These are phyloP conservation scores for Ammopiptanthus mongolicus DNA, from an alignment of 306 rosid species.

Conservation along the genomic window DNA sequence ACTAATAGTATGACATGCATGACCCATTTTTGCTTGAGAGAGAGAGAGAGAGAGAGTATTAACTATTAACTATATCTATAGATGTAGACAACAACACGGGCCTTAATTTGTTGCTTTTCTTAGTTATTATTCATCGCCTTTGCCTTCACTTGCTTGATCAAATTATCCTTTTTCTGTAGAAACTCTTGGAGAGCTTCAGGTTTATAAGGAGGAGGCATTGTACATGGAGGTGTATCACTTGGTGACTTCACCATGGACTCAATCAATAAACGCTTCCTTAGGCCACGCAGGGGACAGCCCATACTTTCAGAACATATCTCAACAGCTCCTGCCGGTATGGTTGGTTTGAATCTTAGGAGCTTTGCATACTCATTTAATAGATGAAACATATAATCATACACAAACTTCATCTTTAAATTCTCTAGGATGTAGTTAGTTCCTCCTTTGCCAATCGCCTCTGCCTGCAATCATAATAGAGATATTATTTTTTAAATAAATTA, in stretches of 20 bases:
- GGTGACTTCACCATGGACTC: conserved; percentile 35
- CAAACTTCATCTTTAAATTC: conserved; percentile 37
- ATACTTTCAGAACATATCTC: conserved; percentile 38
- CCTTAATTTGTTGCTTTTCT: not conserved
- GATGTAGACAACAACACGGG: not conserved
- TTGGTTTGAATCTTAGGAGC: conserved; percentile 40
- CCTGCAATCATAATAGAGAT: conserved; percentile 18
- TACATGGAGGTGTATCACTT: conserved; percentile 37
- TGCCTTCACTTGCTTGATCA: conserved; percentile 8
- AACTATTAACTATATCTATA: too few species aligned
- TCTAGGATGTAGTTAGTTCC: conserved; percentile 29
- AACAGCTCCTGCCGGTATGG: conserved; percentile 24
- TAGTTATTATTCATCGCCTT: not conserved
- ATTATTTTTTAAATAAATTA: not conserved
- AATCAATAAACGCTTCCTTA: conserved; percentile 6
- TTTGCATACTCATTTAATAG: conserved; percentile 30
- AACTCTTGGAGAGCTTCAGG: not conserved
- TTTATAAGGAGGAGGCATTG: conserved; percentile 37
- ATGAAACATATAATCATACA: conserved; percentile 52
- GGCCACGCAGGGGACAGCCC: conserved; percentile 6
- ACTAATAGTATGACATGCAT: too few species aligned
- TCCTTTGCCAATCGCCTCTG: conserved; percentile 29
- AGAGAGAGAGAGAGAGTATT: too few species aligned
- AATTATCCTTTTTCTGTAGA: not conserved
- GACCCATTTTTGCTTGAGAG: too few species aligned